phyloP scores from a whole-genome alignment of 164 flowering plant species.

The Magnolia officinalis region DNA sequence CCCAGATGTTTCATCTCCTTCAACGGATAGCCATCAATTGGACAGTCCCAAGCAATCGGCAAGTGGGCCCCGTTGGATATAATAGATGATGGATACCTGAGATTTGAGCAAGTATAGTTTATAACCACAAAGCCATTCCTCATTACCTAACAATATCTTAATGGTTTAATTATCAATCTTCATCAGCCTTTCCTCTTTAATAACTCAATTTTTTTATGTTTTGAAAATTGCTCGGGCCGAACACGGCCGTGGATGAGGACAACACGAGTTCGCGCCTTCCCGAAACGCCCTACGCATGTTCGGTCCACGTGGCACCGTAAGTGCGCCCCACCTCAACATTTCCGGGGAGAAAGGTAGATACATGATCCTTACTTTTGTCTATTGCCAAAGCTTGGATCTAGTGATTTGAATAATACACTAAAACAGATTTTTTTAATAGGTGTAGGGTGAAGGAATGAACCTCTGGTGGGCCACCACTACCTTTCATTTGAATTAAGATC shows the following conservation, averaged over 20 bases:
- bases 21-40: no score
- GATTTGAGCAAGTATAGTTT: no score
- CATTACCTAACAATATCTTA: neutral
- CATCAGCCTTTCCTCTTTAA: neutral
- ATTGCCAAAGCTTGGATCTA: constrained; percentile 12
- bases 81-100: no score
- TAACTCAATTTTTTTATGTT: no score
- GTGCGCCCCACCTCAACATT: neutral
- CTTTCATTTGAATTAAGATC: neutral
- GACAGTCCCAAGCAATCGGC: no score
- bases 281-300: neutral
- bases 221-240: neutral
- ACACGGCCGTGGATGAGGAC: neutral
- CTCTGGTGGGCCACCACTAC: constrained; percentile 4
- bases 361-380: constrained; percentile 12
- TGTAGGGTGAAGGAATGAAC: constrained; percentile 3
- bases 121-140: neutral
- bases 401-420: constrained; percentile 9
- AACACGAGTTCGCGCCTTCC: neutral
- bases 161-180: neutral
- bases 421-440: neutral
- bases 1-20: no score
- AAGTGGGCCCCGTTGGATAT: no score
- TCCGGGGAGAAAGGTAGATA: neutral
- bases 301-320: neutral